These are phyloP conservation scores for Erigeron canadensis DNA, from an alignment of 129 eudicot genomes.

Conservation along the genomic window DNA sequence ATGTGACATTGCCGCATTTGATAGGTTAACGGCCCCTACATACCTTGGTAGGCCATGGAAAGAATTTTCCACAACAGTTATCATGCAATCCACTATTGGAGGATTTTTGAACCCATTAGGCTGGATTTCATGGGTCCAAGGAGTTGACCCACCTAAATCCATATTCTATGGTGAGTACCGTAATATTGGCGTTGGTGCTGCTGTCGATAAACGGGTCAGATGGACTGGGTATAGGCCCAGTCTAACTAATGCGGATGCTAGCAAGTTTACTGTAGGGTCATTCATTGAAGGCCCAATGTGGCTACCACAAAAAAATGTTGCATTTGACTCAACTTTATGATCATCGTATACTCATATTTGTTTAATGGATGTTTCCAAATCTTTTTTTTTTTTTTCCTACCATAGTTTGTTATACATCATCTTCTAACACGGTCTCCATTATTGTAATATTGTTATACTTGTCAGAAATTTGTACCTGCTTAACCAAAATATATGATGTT, in stretches of 20 bases:
- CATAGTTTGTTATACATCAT: slow-evolving; percentile 28
- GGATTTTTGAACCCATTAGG: slow-evolving; percentile 51
- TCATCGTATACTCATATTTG: slow-evolving; percentile 5
- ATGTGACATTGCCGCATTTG: slow-evolving; percentile 40
- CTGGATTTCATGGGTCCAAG: slow-evolving; percentile 59
- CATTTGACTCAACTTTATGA: slow-evolving; percentile 38
- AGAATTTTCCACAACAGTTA: slow-evolving; percentile 56
- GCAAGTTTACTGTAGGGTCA: slow-evolving; percentile 48
- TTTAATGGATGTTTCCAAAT: neutral
- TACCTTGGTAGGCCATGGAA: slow-evolving; percentile 90
- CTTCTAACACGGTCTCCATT: slow-evolving; percentile 25
- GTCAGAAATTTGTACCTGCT: slow-evolving; percentile 3
- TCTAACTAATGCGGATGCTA: slow-evolving; percentile 45
- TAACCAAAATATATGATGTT: neutral
- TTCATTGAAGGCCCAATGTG: slow-evolving; percentile 58
- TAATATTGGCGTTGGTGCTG: slow-evolving; percentile 62
- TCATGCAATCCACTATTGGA: slow-evolving; percentile 64
- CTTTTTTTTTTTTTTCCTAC: neutral
- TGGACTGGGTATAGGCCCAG: slow-evolving; percentile 68
- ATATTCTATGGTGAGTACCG: slow-evolving; percentile 67
- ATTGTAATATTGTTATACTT: slow-evolving; percentile 24
- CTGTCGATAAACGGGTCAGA: slow-evolving; percentile 39
- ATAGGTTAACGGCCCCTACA: slow-evolving; percentile 33
- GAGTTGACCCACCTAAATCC: slow-evolving; percentile 60
- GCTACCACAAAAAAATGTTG: slow-evolving; percentile 48